Percentiles rank a stretch among this genome's conserved stretches.
These are phyloP conservation scores for Pyricularia pennisetigena DNA, from an alignment of 2,329 filamentous ascomycete genomes.

Conservation along the genomic window DNA sequence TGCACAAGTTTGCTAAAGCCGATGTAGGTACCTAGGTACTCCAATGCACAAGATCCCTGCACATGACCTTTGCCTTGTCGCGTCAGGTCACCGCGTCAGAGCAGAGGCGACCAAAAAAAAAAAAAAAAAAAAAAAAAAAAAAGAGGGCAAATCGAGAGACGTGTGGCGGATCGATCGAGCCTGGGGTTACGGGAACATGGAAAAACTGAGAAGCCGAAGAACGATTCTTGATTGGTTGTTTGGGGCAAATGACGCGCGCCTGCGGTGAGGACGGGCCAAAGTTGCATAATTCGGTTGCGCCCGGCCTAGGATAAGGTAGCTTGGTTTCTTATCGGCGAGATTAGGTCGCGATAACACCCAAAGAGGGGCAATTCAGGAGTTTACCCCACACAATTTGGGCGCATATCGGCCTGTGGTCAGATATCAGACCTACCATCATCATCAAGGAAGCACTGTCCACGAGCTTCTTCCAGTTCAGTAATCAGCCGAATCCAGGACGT, in stretches of 20 bases:
- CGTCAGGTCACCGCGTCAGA: not conserved
- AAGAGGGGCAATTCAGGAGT: constrained; percentile 1
- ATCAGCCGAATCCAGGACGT: not conserved
- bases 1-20: not conserved
- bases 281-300: not conserved
- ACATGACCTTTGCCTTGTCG: not conserved
- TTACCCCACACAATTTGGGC: constrained; percentile 2
- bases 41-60: not conserved
- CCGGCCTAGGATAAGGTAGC: not conserved
- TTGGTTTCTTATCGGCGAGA: not conserved
- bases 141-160: not conserved
- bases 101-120: not conserved
- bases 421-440: not conserved
- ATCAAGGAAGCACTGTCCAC: not conserved
- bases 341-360: not conserved
- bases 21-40: not conserved
- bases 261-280: not conserved
- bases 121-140: not conserved
- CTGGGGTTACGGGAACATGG: not conserved
- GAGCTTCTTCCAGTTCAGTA: not conserved
- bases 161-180: not conserved
- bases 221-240: not conserved
- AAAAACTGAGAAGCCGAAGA: not conserved
- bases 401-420: constrained; percentile 1
- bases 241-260: not conserved